These are phyloP conservation scores for Boletus sp. DNA, from an alignment of 1,284 basidiomycete species.

Conservation along the genomic window DNA sequence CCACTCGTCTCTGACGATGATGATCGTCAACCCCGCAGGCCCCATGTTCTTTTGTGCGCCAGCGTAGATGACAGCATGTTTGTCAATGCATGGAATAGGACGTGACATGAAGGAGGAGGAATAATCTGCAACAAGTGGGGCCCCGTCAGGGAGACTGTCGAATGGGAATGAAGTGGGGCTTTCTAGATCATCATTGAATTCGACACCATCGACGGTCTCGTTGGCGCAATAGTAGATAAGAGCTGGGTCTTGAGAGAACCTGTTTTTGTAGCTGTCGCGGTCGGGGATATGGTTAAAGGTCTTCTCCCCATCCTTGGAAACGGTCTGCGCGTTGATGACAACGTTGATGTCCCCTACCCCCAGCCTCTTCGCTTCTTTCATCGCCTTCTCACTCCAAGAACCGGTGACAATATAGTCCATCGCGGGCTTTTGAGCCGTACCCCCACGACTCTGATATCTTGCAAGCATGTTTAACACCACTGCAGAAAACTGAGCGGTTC, in stretches of 20 bases:
- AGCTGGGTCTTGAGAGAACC: constrained; percentile 78
- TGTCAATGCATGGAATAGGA: constrained; percentile 83
- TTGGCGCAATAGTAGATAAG: constrained; percentile 99
- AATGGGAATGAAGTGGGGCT: constrained; percentile 80
- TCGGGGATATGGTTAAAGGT: constrained; percentile 81
- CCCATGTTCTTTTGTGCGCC: constrained; percentile 99
- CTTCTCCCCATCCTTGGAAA: constrained; percentile 58
- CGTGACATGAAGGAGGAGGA: constrained; percentile 97
- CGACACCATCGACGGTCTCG: constrained; percentile 96
- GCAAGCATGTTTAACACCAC: constrained; percentile 87
- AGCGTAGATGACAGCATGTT: constrained; percentile 93
- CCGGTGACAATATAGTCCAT: constrained; percentile 91
- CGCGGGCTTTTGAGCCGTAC: constrained; percentile 51
- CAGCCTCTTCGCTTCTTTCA: constrained; percentile 74
- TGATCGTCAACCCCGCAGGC: constrained; percentile 88
- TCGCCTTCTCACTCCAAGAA: constrained; percentile 86
- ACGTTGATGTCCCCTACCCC: constrained; percentile 58
- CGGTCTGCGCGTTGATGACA: constrained; percentile 61
- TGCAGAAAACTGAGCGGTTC: constrained; percentile 85
- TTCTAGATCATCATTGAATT: constrained; percentile 65
- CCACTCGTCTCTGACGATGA: constrained; percentile 92
- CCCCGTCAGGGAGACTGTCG: constrained; percentile 61
- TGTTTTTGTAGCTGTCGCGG: constrained; percentile 68
- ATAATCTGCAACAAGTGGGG: constrained; percentile 90
- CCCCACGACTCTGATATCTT: constrained; percentile 67